Percentiles rank a stretch among this genome's conserved stretches.
Conservation (phyloP, 805 yeast species). For the Barnettozyma populi region DNA sequence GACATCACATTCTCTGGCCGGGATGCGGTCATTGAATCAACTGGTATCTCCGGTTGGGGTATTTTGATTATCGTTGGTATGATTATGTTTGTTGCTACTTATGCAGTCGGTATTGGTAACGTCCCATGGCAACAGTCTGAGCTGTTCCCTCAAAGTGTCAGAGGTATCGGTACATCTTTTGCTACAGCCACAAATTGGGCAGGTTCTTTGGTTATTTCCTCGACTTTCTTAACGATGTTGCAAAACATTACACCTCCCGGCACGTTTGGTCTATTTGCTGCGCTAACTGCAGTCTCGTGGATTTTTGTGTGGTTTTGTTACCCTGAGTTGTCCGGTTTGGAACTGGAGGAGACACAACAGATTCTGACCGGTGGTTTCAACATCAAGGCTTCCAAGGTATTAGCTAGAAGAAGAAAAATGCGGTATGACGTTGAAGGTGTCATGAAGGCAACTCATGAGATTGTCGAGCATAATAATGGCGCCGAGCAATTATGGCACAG, state of each 20-base stretch:
- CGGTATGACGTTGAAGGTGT: conserved; percentile 22
- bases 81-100: conserved; percentile 82
- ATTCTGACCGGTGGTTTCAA: conserved; percentile 82
- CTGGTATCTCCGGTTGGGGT: conserved; percentile 73
- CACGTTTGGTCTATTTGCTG: conserved; percentile 88
- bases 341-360: conserved; percentile 85
- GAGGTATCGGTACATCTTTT: conserved; percentile 87
- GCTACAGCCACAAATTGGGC: conserved; percentile 95
- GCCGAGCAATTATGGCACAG: background rate
- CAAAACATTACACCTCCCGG: conserved; percentile 92
- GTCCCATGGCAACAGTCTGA: conserved; percentile 99
- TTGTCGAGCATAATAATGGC: conserved; percentile 18
- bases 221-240: conserved; percentile 92
- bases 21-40: conserved; percentile 33
- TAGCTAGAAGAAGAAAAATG: conserved; percentile 43
- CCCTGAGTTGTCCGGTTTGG: conserved; percentile 88
- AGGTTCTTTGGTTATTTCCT: conserved; percentile 85
- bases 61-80: conserved; percentile 78
- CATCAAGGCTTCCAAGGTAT: conserved; percentile 54
- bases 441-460: conserved; percentile 25
- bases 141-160: conserved; percentile 86
- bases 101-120: conserved; percentile 94
- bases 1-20: conserved; percentile 51
- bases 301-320: conserved; percentile 76
- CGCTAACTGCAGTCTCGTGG: conserved; percentile 64